Evolutionary conservation across 108 stramenopile species (phyloP), one percentile per base, ranked within the genome.

Genomic region (Skeletonema costatum): DNA sequence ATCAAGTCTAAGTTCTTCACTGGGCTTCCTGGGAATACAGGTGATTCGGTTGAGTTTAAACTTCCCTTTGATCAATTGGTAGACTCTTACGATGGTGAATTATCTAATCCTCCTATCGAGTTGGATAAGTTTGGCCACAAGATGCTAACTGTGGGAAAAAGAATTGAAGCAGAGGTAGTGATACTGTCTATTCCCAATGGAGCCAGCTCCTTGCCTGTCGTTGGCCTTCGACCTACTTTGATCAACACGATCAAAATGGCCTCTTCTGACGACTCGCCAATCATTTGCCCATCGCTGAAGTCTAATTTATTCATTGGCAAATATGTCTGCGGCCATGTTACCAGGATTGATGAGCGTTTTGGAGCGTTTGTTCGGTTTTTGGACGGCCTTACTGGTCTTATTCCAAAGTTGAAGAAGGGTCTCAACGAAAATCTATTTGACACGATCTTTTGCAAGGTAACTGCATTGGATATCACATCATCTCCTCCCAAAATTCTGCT

Each of bases 321-420:
- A 14, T 67, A 71, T 21, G 83, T 94, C 31, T 77, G 76, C 9
- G 96, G 96, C 25, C 93, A 85, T 70, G 89, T 92, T 29, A 71
- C 86, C 19, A 73, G 89, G 25, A 83, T 91, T 64, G 92, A 93
- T 71, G 72, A 71, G 12, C 86, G 92, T 9, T 85, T 88, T 68
- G 96, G 96, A 44, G 90, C 92, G 19, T 97, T 97, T 62, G 77
- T 97, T 33, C 85, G 90, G 12, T 97, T 94, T 72, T 71, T 90
- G 41, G 87, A 92, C 77, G 86, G 88, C 31, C 75, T 94, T 38
- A 93, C 96, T 30, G 96, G 92, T 16, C 69, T 97, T 13, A 84
- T 94, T 13, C 92, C 93, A 1, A 92, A 92, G 72, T 77, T 83
- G 64, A 92, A 90, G 71, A 88, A 89, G 30, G 96, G 96, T 35